phyloP scores from a whole-genome alignment of 2,329 filamentous ascomycete genomes.

The Phaeosphaeriaceae sp. region DNA sequence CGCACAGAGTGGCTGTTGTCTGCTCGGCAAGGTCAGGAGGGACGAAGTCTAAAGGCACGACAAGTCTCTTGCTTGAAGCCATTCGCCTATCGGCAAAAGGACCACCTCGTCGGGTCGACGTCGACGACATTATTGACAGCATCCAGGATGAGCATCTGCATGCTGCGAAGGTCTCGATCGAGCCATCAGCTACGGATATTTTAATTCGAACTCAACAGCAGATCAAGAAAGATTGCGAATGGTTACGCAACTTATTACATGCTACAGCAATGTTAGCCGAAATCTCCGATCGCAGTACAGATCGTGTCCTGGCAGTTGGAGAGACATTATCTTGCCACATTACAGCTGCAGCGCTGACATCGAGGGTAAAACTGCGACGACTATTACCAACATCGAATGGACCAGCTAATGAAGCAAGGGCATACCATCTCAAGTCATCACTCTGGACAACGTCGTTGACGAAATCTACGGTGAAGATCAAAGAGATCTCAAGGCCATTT shows the following conservation, averaged over 20 bases:
- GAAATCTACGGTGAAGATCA: neutral
- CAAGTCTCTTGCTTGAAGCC: slow-evolving; percentile 66
- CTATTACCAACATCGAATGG: slow-evolving; percentile 13
- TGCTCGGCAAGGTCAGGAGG: slow-evolving; percentile 93
- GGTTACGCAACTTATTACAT: slow-evolving; percentile 73
- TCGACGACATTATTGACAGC: slow-evolving; percentile 63
- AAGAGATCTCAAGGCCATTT: slow-evolving; percentile 47
- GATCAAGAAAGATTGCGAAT: slow-evolving; percentile 84
- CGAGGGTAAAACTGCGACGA: slow-evolving; percentile 1
- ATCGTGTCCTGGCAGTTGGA: slow-evolving; percentile 15
- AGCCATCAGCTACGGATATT: neutral
- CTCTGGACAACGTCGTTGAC: neutral
- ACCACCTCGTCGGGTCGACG: slow-evolving; percentile 61
- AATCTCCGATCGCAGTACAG: slow-evolving; percentile 15
- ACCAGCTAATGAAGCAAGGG: neutral
- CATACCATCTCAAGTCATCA: neutral
- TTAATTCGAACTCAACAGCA: slow-evolving; percentile 76
- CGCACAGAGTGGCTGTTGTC: slow-evolving; percentile 68
- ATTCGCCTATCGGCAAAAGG: slow-evolving; percentile 49
- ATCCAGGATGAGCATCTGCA: neutral
- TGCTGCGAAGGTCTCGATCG: neutral
- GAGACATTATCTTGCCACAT: slow-evolving; percentile 16
- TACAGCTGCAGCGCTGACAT: slow-evolving; percentile 10
- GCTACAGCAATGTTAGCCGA: slow-evolving; percentile 49
- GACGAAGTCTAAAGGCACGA: slow-evolving; percentile 91